These are phyloP conservation scores for Nigrospora osmanthi DNA, from an alignment of 2,329 filamentous ascomycete species.

Conservation along the genomic window DNA sequence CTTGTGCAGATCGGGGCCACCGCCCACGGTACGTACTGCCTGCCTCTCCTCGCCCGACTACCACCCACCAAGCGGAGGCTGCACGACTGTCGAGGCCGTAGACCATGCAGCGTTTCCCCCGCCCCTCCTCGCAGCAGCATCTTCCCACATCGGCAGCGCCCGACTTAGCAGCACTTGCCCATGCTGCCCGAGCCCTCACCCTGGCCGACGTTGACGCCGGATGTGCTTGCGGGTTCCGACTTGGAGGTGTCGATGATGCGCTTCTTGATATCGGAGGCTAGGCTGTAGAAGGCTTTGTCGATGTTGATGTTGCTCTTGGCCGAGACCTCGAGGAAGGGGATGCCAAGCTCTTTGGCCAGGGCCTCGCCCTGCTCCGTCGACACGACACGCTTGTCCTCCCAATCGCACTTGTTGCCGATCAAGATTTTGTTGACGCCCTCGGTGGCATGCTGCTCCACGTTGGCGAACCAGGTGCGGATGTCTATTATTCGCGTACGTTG, in stretches of 20 bases:
- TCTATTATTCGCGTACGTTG: slow-evolving; percentile 43
- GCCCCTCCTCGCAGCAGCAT: not conserved
- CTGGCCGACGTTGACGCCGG: slow-evolving; percentile 62
- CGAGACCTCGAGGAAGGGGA: slow-evolving; percentile 96
- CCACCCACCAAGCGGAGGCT: no score
- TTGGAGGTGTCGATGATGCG: slow-evolving; percentile 87
- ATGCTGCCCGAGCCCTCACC: slow-evolving; percentile 45
- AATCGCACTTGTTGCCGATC: slow-evolving; percentile 99
- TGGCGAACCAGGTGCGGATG: slow-evolving; percentile 98
- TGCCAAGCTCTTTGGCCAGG: slow-evolving; percentile 89
- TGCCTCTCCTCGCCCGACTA: no score
- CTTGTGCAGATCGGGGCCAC: no score
- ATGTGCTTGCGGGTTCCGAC: slow-evolving; percentile 52
- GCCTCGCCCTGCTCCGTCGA: slow-evolving; percentile 89
- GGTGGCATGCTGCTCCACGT: slow-evolving; percentile 95
- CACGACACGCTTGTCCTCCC: slow-evolving; percentile 97
- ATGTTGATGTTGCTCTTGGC: slow-evolving; percentile 99
- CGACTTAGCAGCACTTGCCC: slow-evolving; percentile 68
- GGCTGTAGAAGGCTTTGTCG: slow-evolving; percentile 94
- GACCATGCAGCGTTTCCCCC: not conserved
- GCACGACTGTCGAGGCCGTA: no score
- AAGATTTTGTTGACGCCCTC: slow-evolving; percentile 99
- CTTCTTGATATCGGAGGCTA: slow-evolving; percentile 97
- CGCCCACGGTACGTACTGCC: no score
- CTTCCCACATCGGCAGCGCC: not conserved